Conservation (phyloP, 768 basidiomycete genomes). For the Favolaschia claudopus region DNA sequence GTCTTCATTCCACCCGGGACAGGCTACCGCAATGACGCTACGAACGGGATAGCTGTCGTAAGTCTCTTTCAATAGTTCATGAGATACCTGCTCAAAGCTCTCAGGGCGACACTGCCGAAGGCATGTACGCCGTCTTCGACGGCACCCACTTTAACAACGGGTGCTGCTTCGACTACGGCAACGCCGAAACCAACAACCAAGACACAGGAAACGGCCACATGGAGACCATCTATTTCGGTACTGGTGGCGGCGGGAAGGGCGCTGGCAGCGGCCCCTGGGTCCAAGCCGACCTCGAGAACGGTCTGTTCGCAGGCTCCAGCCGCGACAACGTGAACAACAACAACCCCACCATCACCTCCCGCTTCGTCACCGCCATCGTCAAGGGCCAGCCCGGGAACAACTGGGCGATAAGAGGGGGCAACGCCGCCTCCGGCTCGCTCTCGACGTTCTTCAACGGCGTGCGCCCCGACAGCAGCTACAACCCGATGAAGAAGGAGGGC, state of each 20-base stretch:
- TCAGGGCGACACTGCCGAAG: constrained; percentile 11
- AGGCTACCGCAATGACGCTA: constrained; percentile 13
- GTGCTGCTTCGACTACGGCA: constrained; percentile 23
- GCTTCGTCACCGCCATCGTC: constrained; percentile 21
- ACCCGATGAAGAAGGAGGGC: constrained; percentile 25
- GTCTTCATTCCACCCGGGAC: constrained; percentile 16
- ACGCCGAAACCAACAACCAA: constrained; percentile 6
- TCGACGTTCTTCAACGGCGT: constrained; percentile 18
- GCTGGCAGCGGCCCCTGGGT: constrained; percentile 22
- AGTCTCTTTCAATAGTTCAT: not conserved
- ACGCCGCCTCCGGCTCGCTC: constrained; percentile 9
- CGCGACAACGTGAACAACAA: constrained; percentile 7
- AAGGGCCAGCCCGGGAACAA: constrained; percentile 18
- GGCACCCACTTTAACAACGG: constrained; percentile 22
- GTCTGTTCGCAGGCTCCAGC: not conserved
- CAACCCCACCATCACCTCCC: constrained; percentile 15
- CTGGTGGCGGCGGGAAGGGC: constrained; percentile 12
- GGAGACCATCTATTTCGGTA: constrained; percentile 15
- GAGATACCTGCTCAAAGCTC: not conserved
- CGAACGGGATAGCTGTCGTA: constrained; percentile 11
- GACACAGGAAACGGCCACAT: constrained; percentile 17
- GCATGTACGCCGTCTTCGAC: constrained; percentile 16
- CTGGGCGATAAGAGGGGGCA: constrained; percentile 8
- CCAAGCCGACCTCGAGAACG: constrained; percentile 14
- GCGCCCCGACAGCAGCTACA: constrained; percentile 14